These are phyloP conservation scores for Morella rubra DNA, from an alignment of 306 rosid species.

Conservation along the genomic window DNA sequence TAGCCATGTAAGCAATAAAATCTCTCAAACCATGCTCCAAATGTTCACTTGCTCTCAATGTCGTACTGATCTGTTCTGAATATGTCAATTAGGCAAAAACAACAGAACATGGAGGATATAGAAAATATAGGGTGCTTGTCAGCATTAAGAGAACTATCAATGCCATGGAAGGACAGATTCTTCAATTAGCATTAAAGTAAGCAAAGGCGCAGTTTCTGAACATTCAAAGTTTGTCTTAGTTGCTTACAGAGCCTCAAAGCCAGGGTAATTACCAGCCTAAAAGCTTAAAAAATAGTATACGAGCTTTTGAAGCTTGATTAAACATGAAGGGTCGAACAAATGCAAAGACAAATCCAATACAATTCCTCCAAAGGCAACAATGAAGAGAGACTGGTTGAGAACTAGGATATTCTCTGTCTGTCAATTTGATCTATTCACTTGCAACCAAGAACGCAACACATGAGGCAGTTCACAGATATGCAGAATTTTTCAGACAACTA, in stretches of 20 bases:
- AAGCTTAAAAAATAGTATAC: background rate
- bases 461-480: background rate
- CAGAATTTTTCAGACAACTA: background rate
- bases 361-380: background rate
- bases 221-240: background rate
- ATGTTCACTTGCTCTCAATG: constrained; percentile 67
- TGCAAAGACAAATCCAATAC: background rate
- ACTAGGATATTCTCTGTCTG: background rate
- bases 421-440: background rate
- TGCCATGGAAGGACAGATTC: background rate
- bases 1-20: constrained; percentile 4
- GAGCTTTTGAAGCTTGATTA: background rate
- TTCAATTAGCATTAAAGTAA: constrained; percentile 10
- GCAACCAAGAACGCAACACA: background rate
- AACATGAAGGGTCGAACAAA: background rate
- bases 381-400: background rate
- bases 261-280: background rate
- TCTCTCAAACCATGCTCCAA: constrained; percentile 25
- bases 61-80: constrained; percentile 71
- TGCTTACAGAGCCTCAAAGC: background rate
- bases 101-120: background rate
- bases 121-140: background rate
- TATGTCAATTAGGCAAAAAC: constrained; percentile 46
- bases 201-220: background rate
- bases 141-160: background rate